Evolutionary conservation across 371 early-diverging fungal species (phyloP).

Genomic region (Lichtheimia corymbifera): DNA sequence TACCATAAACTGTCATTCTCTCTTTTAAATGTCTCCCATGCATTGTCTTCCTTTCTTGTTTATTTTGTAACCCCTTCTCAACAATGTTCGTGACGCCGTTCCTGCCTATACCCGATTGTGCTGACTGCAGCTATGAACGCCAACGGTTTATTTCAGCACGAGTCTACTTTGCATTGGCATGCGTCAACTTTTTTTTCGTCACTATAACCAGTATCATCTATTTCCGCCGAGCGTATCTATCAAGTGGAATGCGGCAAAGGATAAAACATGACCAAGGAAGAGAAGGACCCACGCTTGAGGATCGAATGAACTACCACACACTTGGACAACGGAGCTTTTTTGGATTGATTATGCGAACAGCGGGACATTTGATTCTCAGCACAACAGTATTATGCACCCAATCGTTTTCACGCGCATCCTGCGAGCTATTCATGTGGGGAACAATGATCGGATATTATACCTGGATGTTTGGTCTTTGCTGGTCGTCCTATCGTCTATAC

Average conservation of each 20-base stretch:
- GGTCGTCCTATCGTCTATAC: constrained; percentile 23
- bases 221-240: background rate
- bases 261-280: constrained; percentile 1
- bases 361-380: constrained; percentile 33
- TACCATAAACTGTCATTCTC: too few species aligned
- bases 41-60: too few species aligned
- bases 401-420: constrained; percentile 11
- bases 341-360: constrained; percentile 20
- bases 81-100: background rate
- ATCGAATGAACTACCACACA: constrained; percentile 9
- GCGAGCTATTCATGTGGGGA: constrained; percentile 31
- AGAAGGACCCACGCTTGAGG: background rate
- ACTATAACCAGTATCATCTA: constrained; percentile 1
- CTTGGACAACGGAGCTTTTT: constrained; percentile 25
- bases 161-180: constrained; percentile 9
- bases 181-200: constrained; percentile 11
- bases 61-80: background rate
- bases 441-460: constrained; percentile 28
- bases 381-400: constrained; percentile 20
- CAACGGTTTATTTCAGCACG: background rate
- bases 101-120: background rate
- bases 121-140: background rate
- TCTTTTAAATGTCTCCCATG: too few species aligned
- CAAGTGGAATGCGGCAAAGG: background rate
- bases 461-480: constrained; percentile 28